These are phyloP conservation scores for Mariannaea sp. DNA, from an alignment of 2,329 filamentous ascomycete genomes.

Conservation along the genomic window DNA sequence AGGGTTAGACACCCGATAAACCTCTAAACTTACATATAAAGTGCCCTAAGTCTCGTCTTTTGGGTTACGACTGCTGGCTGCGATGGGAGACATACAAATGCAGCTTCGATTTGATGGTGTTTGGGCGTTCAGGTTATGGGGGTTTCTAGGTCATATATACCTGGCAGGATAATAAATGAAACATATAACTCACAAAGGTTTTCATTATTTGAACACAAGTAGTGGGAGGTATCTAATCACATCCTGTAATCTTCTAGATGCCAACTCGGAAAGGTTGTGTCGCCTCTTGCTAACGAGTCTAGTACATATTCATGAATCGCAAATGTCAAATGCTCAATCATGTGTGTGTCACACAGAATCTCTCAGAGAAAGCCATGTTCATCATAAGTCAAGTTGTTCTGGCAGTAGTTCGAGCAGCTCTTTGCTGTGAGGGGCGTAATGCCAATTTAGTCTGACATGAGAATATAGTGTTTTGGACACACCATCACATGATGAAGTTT, in stretches of 20 bases:
- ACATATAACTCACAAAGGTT: not conserved
- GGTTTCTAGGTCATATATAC: conserved; percentile 5
- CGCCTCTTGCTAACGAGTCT: not conserved
- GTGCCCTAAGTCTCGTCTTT: not conserved
- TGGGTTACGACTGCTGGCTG: not conserved
- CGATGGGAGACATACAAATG: conserved; percentile 3
- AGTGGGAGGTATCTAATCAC: too few relatives aligned
- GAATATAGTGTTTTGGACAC: too few relatives aligned
- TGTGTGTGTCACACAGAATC: too few relatives aligned
- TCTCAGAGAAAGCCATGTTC: too few relatives aligned
- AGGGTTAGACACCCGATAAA: conserved; percentile 23
- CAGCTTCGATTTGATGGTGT: conserved; percentile 16
- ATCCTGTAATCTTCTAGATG: not conserved
- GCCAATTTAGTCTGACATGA: too few relatives aligned
- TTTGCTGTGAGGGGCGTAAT: too few relatives aligned
- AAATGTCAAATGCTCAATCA: too few relatives aligned
- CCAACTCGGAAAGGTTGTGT: not conserved
- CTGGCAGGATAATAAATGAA: not conserved
- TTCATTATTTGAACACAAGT: not conserved
- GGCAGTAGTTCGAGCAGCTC: too few relatives aligned
- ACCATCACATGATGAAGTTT: not conserved
- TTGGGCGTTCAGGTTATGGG: conserved; percentile 25
- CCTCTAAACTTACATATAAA: too few relatives aligned
- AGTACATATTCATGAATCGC: not conserved
- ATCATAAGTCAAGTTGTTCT: too few relatives aligned